Percentiles rank a stretch among this genome's conserved stretches.
These are phyloP conservation scores for Neonectria coccinea DNA, from an alignment of 2,329 filamentous ascomycete species.

Conservation along the genomic window DNA sequence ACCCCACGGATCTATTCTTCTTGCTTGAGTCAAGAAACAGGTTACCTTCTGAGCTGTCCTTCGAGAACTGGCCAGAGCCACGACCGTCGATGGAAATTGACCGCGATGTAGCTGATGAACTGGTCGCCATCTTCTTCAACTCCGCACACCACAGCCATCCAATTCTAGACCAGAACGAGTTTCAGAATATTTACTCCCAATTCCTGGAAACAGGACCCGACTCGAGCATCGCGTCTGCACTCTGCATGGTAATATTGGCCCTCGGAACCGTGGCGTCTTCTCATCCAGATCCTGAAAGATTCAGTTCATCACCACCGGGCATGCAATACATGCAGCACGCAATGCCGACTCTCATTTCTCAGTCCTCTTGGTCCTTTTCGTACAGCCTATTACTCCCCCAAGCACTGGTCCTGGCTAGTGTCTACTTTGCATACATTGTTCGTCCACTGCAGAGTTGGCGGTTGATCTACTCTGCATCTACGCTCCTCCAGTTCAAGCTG, in stretches of 20 bases:
- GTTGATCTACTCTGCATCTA: conserved; percentile 49
- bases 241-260: conserved; percentile 49
- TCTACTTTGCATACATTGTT: conserved; percentile 51
- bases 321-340: conserved; percentile 49
- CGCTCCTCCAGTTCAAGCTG: conserved; percentile 47
- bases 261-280: conserved; percentile 43
- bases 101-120: conserved; percentile 37
- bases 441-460: conserved; percentile 50
- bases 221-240: conserved; percentile 42
- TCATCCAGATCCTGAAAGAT: conserved; percentile 32
- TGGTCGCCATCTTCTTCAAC: conserved; percentile 44
- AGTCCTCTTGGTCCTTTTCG: conserved; percentile 48
- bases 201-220: conserved; percentile 41
- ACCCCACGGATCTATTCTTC: conserved; percentile 46
- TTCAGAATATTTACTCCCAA: conserved; percentile 37
- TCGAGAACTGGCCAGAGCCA: conserved; percentile 24
- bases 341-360: conserved; percentile 44
- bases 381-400: conserved; percentile 45
- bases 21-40: conserved; percentile 42
- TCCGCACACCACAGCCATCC: conserved; percentile 45
- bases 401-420: conserved; percentile 47
- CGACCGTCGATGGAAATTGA: conserved; percentile 19
- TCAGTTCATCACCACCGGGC: conserved; percentile 41
- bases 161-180: conserved; percentile 44
- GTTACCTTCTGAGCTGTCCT: conserved; percentile 41